phyloP scores from a whole-genome alignment of 768 basidiomycete species.

The Stropharia rugosoannulata region DNA sequence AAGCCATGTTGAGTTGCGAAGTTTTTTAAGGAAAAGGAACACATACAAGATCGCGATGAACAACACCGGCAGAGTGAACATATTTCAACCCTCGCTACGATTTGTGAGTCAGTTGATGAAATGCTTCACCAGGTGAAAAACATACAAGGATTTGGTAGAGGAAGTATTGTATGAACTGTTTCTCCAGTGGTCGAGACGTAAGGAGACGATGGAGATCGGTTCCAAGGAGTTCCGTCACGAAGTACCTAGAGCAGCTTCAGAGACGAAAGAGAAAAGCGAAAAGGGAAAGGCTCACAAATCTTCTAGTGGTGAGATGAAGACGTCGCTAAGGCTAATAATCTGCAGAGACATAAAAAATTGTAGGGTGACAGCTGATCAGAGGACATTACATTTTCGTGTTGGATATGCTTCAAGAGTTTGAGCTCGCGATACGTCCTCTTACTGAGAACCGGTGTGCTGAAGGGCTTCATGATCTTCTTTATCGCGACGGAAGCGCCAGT shows the following conservation, averaged over 20 bases:
- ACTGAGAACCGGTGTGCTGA: constrained; percentile 96
- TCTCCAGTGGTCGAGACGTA: constrained; percentile 95
- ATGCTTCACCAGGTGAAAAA: not conserved
- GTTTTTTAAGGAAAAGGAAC: not conserved
- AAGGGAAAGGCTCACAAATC: constrained; percentile 67
- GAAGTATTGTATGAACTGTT: constrained; percentile 99
- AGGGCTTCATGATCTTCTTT: constrained; percentile 99
- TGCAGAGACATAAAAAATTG: constrained; percentile 26
- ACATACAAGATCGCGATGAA: constrained; percentile 91
- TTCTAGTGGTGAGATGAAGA: constrained; percentile 99
- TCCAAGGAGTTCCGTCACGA: constrained; percentile 97
- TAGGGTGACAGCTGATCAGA: not conserved
- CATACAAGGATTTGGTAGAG: constrained; percentile 95
- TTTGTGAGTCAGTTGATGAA: constrained; percentile 3
- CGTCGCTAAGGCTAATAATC: constrained; percentile 99
- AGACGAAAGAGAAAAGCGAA: not conserved
- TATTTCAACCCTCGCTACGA: constrained; percentile 94
- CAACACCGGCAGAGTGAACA: constrained; percentile 98
- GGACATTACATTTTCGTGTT: constrained; percentile 90
- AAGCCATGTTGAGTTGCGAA: constrained; percentile 9
- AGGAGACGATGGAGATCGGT: constrained; percentile 97
- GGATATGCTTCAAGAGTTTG: constrained; percentile 97
- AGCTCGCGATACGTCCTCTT: constrained; percentile 98
- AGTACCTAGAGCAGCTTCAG: constrained; percentile 64
- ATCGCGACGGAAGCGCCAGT: constrained; percentile 94